A percentile compares a stretch with the other conserved stretches of the same genome.
Evolutionary conservation across 257 asterid species (phyloP).

Genomic region (Lantana camara): DNA sequence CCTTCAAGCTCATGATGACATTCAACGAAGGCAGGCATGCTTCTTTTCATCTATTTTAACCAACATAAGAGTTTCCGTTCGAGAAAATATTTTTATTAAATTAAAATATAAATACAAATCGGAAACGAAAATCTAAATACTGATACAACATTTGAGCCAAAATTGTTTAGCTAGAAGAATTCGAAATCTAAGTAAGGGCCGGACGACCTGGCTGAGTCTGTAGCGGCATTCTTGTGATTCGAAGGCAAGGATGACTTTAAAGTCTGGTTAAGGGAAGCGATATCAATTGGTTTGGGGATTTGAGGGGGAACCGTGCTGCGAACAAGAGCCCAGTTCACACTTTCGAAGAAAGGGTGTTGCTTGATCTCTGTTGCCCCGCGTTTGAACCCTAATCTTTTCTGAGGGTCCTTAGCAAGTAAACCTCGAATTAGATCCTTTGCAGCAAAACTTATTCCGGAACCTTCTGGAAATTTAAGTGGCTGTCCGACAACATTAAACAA

Average conservation of each 20-base stretch:
- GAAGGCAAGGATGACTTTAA: conserved; percentile 45
- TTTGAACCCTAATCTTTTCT: conserved; percentile 74
- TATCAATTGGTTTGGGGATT: conserved; percentile 71
- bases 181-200: conserved; percentile 88
- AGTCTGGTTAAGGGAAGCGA: conserved; percentile 45
- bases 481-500: conserved; percentile 87
- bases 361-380: conserved; percentile 89
- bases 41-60: conserved; percentile 25
- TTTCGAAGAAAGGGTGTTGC: conserved; percentile 84
- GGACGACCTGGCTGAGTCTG: conserved; percentile 68
- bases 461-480: conserved; percentile 69
- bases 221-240: conserved; percentile 46
- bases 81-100: conserved; percentile 27
- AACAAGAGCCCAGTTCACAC: conserved; percentile 87
- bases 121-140: conserved; percentile 13
- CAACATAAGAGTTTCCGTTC: too few species aligned
- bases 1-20: conserved; percentile 25
- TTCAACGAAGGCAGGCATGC: conserved; percentile 39
- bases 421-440: conserved; percentile 90
- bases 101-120: conserved; percentile 32
- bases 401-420: conserved; percentile 82
- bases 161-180: conserved; percentile 59
- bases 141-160: conserved; percentile 24
- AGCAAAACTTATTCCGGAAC: conserved; percentile 60
- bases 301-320: conserved; percentile 81